Conservation (phyloP, 305 asterid species). For the Salvia sclarea region DNA sequence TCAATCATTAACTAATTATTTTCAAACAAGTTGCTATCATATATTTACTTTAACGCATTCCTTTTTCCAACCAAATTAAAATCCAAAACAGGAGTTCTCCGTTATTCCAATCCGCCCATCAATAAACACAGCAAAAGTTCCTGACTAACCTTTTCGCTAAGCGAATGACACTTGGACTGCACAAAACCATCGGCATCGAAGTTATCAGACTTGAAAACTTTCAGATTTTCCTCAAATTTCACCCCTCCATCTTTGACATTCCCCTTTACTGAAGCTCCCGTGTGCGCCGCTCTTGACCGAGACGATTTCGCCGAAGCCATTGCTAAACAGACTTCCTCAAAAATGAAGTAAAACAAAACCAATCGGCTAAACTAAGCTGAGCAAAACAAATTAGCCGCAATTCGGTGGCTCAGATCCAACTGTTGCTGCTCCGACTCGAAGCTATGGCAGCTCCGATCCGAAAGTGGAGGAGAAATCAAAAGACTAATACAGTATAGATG, state of each 20-base stretch:
- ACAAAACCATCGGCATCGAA: constrained; percentile 88
- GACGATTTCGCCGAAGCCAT: constrained; percentile 87
- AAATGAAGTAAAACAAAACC: constrained; percentile 9
- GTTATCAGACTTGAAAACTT: constrained; percentile 83
- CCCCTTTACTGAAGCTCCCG: constrained; percentile 56
- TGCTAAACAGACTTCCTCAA: not conserved
- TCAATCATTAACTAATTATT: constrained; percentile 18
- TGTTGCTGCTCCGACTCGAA: constrained; percentile 26
- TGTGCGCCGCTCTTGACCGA: constrained; percentile 71
- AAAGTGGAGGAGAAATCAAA: constrained; percentile 3
- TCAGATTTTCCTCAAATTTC: constrained; percentile 89
- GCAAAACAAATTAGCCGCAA: constrained; percentile 23
- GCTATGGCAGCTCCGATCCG: constrained; percentile 32
- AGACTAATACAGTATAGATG: not conserved
- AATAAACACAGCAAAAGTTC: constrained; percentile 3
- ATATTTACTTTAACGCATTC: not conserved
- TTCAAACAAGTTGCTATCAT: not conserved
- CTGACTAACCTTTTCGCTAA: constrained; percentile 69
- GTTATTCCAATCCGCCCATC: constrained; percentile 10
- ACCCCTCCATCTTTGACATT: constrained; percentile 59
- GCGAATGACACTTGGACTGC: constrained; percentile 88
- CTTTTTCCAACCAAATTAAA: not conserved
- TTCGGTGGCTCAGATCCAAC: constrained; percentile 37
- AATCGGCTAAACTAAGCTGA: constrained; percentile 24
- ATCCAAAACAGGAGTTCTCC: not conserved